A percentile compares a stretch with the other conserved stretches of the same genome.
These are phyloP conservation scores for Curvularia verruculosa DNA, from an alignment of 2,329 filamentous ascomycete species.

Conservation along the genomic window DNA sequence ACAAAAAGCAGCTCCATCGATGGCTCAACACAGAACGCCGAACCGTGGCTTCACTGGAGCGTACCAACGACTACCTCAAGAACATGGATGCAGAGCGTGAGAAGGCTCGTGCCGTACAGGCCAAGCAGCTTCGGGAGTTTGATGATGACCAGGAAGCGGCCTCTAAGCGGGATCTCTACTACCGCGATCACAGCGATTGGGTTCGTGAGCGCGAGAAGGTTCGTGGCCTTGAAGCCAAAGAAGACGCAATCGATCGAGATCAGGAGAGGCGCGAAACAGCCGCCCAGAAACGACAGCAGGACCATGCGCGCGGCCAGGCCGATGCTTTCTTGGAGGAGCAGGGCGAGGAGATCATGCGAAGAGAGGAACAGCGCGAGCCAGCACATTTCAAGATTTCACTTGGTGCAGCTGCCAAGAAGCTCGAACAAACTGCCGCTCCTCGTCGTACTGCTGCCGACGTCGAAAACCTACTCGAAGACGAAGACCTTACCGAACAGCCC, in stretches of 20 bases:
- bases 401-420: constrained; percentile 80
- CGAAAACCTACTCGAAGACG: constrained; percentile 91
- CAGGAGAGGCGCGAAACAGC: constrained; percentile 77
- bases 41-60: constrained; percentile 80
- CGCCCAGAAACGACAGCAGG: constrained; percentile 71
- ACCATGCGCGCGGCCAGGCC: constrained; percentile 81
- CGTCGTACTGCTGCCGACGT: constrained; percentile 90
- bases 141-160: constrained; percentile 84
- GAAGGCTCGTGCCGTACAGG: constrained; percentile 69
- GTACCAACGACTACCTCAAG: constrained; percentile 80
- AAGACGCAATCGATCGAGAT: constrained; percentile 82
- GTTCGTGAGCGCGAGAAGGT: constrained; percentile 78
- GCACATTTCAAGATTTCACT: constrained; percentile 88
- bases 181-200: constrained; percentile 84
- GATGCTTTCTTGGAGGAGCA: constrained; percentile 89
- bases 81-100: constrained; percentile 72
- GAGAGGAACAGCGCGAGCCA: constrained; percentile 60
- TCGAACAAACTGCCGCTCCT: constrained; percentile 60
- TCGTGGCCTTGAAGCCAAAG: constrained; percentile 72
- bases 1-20: constrained; percentile 82
- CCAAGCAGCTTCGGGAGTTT: constrained; percentile 78
- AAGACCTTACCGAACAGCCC: constrained; percentile 73
- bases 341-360: constrained; percentile 69
- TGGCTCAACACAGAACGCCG: constrained; percentile 91
- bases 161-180: constrained; percentile 79